Evolutionary conservation across 2,329 filamentous ascomycete species (phyloP).

Genomic region (Aphanocladium album): DNA sequence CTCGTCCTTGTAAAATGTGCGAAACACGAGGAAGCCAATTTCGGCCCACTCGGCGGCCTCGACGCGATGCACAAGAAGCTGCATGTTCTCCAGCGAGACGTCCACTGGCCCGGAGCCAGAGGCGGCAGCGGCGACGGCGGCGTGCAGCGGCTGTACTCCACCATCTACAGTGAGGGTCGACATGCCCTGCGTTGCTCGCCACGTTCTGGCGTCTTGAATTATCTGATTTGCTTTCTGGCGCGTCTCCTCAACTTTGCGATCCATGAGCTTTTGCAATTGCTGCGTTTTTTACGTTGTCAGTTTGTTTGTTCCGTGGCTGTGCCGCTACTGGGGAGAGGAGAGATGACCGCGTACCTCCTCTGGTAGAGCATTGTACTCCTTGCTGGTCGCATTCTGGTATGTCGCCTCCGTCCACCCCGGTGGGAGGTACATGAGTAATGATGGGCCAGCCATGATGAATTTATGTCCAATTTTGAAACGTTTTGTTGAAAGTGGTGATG

Average conservation of each 20-base stretch:
- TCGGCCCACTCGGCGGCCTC: background rate
- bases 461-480: too few species aligned
- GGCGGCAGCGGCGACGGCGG: background rate
- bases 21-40: conserved; percentile 5
- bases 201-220: background rate
- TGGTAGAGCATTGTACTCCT: conserved; percentile 7
- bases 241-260: background rate
- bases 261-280: background rate
- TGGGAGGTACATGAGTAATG: background rate
- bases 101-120: background rate
- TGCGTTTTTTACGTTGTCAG: background rate
- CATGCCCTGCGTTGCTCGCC: background rate
- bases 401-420: background rate
- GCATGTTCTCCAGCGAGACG: background rate
- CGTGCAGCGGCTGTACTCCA: too few species aligned
- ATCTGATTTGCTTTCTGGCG: background rate
- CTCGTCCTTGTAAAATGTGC: conserved; percentile 1
- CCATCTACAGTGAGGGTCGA: background rate
- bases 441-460: background rate
- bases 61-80: background rate
- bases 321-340: too few species aligned
- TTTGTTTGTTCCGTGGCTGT: background rate
- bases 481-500: background rate
- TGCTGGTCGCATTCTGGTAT: background rate
- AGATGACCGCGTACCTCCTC: background rate